Conservation (phyloP, 441 rosid genomes). For the Bocquillonia castaneifolia region DNA sequence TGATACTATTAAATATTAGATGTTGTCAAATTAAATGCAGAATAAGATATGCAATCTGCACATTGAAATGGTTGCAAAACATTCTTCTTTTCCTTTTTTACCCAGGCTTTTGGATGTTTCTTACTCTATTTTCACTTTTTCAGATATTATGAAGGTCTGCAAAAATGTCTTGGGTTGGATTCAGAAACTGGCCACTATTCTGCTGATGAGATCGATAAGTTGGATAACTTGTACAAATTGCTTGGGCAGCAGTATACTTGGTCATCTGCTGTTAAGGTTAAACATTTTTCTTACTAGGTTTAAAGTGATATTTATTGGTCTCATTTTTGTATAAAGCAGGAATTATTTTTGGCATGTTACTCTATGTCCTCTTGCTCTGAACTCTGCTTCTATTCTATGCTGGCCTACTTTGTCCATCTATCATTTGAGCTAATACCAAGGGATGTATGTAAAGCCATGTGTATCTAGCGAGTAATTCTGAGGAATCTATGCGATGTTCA, state of each 20-base stretch:
- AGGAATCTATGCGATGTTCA: not conserved
- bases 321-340: not conserved
- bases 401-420: not conserved
- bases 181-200: slow-evolving; percentile 62
- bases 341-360: not conserved
- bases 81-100: not conserved
- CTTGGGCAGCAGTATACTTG: slow-evolving; percentile 65
- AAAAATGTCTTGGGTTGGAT: slow-evolving; percentile 66
- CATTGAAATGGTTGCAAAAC: not conserved
- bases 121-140: slow-evolving; percentile 18
- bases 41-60: not conserved
- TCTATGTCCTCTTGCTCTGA: not conserved
- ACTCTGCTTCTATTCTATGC: not conserved
- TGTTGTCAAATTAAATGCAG: not conserved
- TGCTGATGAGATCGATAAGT: slow-evolving; percentile 63
- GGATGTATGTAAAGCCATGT: not conserved
- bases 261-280: slow-evolving; percentile 99
- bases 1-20: not conserved
- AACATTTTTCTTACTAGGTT: slow-evolving; percentile 9
- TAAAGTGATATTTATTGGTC: not conserved
- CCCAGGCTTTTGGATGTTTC: not conserved
- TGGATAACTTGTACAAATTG: slow-evolving; percentile 74
- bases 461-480: not conserved
- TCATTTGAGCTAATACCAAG: not conserved
- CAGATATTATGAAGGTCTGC: slow-evolving; percentile 96